Evolutionary conservation across 202 grass and related monocot genomes (phyloP).

Genomic region (Hordeum pubiflorum): DNA sequence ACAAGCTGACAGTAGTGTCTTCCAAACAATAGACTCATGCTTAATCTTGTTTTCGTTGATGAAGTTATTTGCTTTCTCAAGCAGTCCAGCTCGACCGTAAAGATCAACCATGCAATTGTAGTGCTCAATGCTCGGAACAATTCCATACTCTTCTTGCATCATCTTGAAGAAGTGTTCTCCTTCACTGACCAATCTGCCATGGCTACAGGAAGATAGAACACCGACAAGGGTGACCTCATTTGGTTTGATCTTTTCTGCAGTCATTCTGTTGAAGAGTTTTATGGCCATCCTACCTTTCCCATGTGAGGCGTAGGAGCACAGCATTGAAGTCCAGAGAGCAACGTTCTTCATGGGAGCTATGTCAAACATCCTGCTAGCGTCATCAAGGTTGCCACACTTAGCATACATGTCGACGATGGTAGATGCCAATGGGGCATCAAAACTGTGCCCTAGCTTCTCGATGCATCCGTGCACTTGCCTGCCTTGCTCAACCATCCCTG

Average conservation of each 20-base stretch:
- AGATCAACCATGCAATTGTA: constrained; percentile 78
- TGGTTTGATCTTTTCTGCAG: constrained; percentile 43
- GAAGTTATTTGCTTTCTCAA: constrained; percentile 37
- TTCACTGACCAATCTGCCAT: constrained; percentile 42
- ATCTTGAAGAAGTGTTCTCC: constrained; percentile 43
- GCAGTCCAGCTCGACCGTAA: constrained; percentile 54
- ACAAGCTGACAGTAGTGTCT: constrained; percentile 52
- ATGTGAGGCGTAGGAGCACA: constrained; percentile 49
- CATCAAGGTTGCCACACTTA: constrained; percentile 57
- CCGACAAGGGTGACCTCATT: constrained; percentile 52
- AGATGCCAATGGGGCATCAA: constrained; percentile 42
- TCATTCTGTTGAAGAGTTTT: constrained; percentile 43
- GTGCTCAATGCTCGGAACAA: constrained; percentile 49
- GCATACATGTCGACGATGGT: constrained; percentile 59
- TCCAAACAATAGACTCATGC: constrained; percentile 50
- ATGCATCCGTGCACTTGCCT: constrained; percentile 46
- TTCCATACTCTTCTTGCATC: constrained; percentile 52
- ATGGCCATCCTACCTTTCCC: constrained; percentile 43
- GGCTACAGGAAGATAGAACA: constrained; percentile 61
- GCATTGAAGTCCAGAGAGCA: constrained; percentile 57
- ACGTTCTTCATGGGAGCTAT: constrained; percentile 21
- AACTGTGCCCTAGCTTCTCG: constrained; percentile 42
- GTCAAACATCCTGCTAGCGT: constrained; percentile 40
- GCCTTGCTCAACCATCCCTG: constrained; percentile 62
- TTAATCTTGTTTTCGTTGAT: constrained; percentile 48